Base-by-base conservation (phyloP, 2,329 filamentous ascomycete species). In the Lecanoromycetidae sp. region DNA sequence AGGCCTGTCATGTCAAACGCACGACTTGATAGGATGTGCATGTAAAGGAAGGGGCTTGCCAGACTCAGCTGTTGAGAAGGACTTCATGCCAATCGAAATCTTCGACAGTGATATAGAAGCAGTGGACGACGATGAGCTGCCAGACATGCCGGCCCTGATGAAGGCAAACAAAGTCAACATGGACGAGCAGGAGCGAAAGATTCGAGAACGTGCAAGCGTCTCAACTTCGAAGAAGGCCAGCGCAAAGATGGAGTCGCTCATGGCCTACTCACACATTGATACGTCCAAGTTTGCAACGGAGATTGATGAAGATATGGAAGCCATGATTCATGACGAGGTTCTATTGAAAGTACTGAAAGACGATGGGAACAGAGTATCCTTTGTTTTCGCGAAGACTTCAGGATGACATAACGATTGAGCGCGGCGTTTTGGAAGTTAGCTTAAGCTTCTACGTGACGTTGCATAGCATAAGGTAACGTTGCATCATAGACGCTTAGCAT, bases 1-100 rank as follows among this genome's bases (percentile, higher is more conserved):
- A 49, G 68, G 69, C 9, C 68, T 71, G 8, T 66, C 64, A 5
- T 83, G 81, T 48, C 77, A 82, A 57, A 85, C 81, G 2, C 82
- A 85, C 58, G 76, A 82, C 43, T 63, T 84, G 1, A 62, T 85
- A 0, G 74, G 72, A 0, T 85, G 82, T 60, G 60, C 62, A 1
- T 85, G 82, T 57, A 71, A 69, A 5, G 79, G 79, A 0, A 66
- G 60, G 7, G 79, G 78, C 20, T 40, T 47, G 38, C 30, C 47
- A n/a, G 49, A 44, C 38, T 20, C 51, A 23, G 50, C 51, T 2
- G 55, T 57, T 15, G 46, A 37, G 7, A 13, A 44, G n/a, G n/a
- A n/a, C 15, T 25, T 27, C 32, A 58, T 49, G 20, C 39, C 52
- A 20, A 54, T 55, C 9, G 48, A 54, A n/a, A 45, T 49, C 32